phyloP scores from a whole-genome alignment of 2,329 filamentous ascomycete species.

The Sarocladium brachiariae region DNA sequence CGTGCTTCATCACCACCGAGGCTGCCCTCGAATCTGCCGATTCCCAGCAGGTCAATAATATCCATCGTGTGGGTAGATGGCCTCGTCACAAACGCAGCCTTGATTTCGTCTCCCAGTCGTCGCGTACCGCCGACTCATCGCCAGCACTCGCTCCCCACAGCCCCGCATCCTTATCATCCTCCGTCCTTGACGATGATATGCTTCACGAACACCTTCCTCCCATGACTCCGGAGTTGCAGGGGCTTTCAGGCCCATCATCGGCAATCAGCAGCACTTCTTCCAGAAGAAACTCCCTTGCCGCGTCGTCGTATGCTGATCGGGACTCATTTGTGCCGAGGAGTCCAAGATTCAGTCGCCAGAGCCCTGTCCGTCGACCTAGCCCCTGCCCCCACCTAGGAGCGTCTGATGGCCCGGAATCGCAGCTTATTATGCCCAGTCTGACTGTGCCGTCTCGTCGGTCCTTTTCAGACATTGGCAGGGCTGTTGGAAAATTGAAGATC shows the following conservation, averaged over 20 bases:
- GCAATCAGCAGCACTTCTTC: slow-evolving; percentile 43
- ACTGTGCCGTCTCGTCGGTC: slow-evolving; percentile 82
- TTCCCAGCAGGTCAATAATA: background rate
- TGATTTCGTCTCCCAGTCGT: slow-evolving; percentile 6
- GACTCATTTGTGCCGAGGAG: background rate
- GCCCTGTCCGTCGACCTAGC: slow-evolving; percentile 10
- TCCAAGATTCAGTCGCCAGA: slow-evolving; percentile 10
- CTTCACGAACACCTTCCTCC: slow-evolving; percentile 17
- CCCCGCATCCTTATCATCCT: slow-evolving; percentile 13
- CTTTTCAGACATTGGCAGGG: slow-evolving; percentile 81
- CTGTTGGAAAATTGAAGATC: slow-evolving; percentile 81
- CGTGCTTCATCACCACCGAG: slow-evolving; percentile 31
- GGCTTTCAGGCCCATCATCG: slow-evolving; percentile 22
- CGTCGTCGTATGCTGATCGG: slow-evolving; percentile 25
- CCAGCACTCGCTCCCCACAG: slow-evolving; percentile 9
- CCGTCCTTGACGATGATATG: slow-evolving; percentile 11
- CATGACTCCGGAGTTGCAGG: slow-evolving; percentile 21
- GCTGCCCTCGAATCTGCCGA: slow-evolving; percentile 21
- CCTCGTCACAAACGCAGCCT: slow-evolving; percentile 10
- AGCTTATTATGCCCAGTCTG: slow-evolving; percentile 97
- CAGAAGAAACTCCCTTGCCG: slow-evolving; percentile 42
- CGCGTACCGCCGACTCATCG: slow-evolving; percentile 9
- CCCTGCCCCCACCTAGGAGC: slow-evolving; percentile 14
- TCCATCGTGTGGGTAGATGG: background rate
- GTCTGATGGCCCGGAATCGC: slow-evolving; percentile 38